A percentile compares a stretch with the other conserved stretches of the same genome.
Evolutionary conservation across 805 yeast species (phyloP).

Genomic region (Wickerhamiella allomyrinae): DNA sequence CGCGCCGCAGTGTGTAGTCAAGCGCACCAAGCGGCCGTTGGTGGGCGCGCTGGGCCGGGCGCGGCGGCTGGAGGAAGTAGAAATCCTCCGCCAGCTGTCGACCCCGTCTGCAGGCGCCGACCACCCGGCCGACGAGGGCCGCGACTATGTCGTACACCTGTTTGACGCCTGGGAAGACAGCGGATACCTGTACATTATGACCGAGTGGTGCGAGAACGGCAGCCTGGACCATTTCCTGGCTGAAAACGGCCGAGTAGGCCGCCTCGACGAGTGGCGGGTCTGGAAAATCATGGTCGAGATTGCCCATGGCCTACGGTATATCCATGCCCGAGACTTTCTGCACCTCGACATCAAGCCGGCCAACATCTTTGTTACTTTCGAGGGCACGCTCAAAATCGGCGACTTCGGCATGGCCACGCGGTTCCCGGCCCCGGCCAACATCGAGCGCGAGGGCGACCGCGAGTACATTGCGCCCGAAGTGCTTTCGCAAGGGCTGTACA

Average conservation of each 20-base stretch:
- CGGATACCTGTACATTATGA: slow-evolving; percentile 73
- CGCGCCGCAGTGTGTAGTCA: slow-evolving; percentile 63
- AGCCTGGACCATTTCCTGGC: slow-evolving; percentile 66
- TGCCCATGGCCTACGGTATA: slow-evolving; percentile 57
- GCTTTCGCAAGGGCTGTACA: slow-evolving; percentile 65
- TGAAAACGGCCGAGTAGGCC: slow-evolving; percentile 60
- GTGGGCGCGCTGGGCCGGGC: slow-evolving; percentile 40
- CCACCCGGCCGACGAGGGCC: slow-evolving; percentile 38
- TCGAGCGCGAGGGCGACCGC: slow-evolving; percentile 93
- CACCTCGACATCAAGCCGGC: slow-evolving; percentile 95
- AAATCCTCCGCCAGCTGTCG: slow-evolving; percentile 31
- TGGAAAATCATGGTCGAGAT: slow-evolving; percentile 92
- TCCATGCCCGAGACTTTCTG: slow-evolving; percentile 61
- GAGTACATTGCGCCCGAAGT: slow-evolving; percentile 97
- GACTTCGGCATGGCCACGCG: slow-evolving; percentile 92
- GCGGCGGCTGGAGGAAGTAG: slow-evolving; percentile 62
- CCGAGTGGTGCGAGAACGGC: slow-evolving; percentile 92
- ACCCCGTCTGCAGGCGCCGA: slow-evolving; percentile 8
- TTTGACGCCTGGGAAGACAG: slow-evolving; percentile 73
- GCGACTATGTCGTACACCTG: slow-evolving; percentile 63
- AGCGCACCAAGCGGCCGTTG: slow-evolving; percentile 61
- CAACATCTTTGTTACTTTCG: slow-evolving; percentile 84
- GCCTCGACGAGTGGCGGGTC: slow-evolving; percentile 89
- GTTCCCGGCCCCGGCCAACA: slow-evolving; percentile 42
- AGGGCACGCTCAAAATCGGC: slow-evolving; percentile 85